phyloP scores from a whole-genome alignment of 1,139 yeast species.

The Blastobotrys buckinghamii region DNA sequence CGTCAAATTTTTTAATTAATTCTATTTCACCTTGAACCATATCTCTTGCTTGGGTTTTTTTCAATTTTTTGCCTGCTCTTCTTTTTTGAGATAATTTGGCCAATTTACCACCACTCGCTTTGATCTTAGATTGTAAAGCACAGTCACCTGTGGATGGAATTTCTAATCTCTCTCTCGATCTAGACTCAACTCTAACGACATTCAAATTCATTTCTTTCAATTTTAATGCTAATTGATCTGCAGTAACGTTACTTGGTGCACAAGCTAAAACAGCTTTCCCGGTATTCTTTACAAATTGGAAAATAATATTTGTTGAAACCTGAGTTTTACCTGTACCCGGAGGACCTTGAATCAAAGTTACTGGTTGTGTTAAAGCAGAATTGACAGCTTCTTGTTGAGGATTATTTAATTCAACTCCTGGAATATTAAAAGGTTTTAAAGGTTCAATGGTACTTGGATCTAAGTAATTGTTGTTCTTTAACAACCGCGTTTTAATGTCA shows the following conservation, averaged over 20 bases:
- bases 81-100: not conserved
- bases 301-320: constrained; percentile 83
- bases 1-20: constrained; percentile 55
- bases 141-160: constrained; percentile 22
- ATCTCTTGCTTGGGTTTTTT: constrained; percentile 36
- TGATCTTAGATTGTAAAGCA: not conserved
- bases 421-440: not conserved
- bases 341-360: constrained; percentile 90
- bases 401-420: constrained; percentile 41
- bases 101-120: not conserved
- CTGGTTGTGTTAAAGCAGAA: constrained; percentile 63
- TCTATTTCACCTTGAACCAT: constrained; percentile 40
- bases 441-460: too few species aligned
- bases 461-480: too few species aligned
- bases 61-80: not conserved
- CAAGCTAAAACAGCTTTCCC: constrained; percentile 64
- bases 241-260: constrained; percentile 95
- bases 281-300: constrained; percentile 59
- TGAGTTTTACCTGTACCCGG: constrained; percentile 98
- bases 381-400: constrained; percentile 78
- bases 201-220: constrained; percentile 60
- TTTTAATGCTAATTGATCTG: constrained; percentile 79
- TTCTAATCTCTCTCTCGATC: constrained; percentile 49
- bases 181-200: constrained; percentile 76
- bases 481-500: too few species aligned